Evolutionary conservation across 129 eudicot genomes (phyloP), one percentile per base, ranked within the genome.

Genomic region (Flaveria ramosissima): DNA sequence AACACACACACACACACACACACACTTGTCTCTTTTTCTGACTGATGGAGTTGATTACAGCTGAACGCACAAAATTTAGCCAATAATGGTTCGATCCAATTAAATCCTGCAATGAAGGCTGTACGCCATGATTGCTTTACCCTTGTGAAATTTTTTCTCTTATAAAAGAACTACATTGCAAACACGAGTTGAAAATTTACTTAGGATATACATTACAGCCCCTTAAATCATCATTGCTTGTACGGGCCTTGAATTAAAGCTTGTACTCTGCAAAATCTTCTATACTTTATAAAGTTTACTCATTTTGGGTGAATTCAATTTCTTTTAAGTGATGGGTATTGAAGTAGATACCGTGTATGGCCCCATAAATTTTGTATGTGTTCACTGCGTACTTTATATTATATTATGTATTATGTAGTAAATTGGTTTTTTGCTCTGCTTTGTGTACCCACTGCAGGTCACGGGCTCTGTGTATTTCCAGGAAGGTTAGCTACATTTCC

Each of bases 391-490:
- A 60, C 65, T 84, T 9, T 79, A 65, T 77, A 83, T 80, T 27
- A 68, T 82, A 36, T 36, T 5, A 36, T 36, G 41, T 36, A 36
- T 36, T 36, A 36, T 36, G 20, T 55, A 67, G 74, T 80, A 67
- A 64, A 71, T 68, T 66, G 73, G 47, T 72, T 68, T 57, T 51
- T 77, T 75, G 52, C 32, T 82, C 67, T 52, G 75, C 19, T 73
- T 80, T 83, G 78, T 82, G 71, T 81, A 70, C 81, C 83, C 71
- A 79, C 59, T 90, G 86, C 89, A 94, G 99, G 99, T 91, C 96
- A 89, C 87, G 99, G 92, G 93, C 82, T 68, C 56, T 94, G 99
- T 86, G 68, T 89, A 74, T 94, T 89, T 89, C 97, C 99, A 79
- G 97, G 99, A 86, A 94, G 99, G 97, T 94, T 66, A 81, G 93